Evolutionary conservation across 768 basidiomycete species (phyloP).

Genomic region (Tylopilus balloui): DNA sequence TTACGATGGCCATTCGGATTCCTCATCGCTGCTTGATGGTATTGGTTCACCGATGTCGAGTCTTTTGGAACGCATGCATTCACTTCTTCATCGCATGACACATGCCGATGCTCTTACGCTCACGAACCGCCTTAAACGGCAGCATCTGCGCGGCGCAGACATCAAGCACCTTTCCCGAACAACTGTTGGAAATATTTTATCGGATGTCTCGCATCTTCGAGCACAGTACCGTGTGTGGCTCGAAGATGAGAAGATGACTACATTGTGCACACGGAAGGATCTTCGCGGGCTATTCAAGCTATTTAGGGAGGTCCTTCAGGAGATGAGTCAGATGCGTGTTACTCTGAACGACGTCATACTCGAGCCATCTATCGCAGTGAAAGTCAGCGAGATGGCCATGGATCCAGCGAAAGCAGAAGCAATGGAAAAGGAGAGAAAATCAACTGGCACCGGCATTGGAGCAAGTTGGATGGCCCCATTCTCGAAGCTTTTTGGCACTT

Average conservation of each 20-base stretch:
- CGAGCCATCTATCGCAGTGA: slow-evolving; percentile 72
- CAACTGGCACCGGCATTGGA: slow-evolving; percentile 32
- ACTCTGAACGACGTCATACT: slow-evolving; percentile 87
- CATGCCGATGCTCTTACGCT: slow-evolving; percentile 84
- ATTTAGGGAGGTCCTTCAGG: slow-evolving; percentile 77
- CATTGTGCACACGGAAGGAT: slow-evolving; percentile 70
- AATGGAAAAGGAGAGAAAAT: slow-evolving; percentile 31
- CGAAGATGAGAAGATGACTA: slow-evolving; percentile 68
- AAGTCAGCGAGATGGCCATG: slow-evolving; percentile 67
- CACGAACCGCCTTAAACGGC: slow-evolving; percentile 86
- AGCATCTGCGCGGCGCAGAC: slow-evolving; percentile 82
- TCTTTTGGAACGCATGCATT: slow-evolving; percentile 59
- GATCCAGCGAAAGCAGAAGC: slow-evolving; percentile 50
- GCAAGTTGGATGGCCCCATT: slow-evolving; percentile 82
- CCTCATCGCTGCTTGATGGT: slow-evolving; percentile 64
- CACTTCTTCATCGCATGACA: slow-evolving; percentile 58
- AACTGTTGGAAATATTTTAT: slow-evolving; percentile 69
- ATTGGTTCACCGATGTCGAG: slow-evolving; percentile 44
- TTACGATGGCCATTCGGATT: slow-evolving; percentile 65
- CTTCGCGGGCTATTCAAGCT: slow-evolving; percentile 78
- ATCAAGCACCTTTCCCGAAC: slow-evolving; percentile 80
- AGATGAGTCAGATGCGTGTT: slow-evolving; percentile 76
- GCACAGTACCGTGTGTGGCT: slow-evolving; percentile 65
- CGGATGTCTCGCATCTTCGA: slow-evolving; percentile 68
- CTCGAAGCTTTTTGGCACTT: slow-evolving; percentile 68